A percentile compares a stretch with the other conserved stretches of the same genome.
Evolutionary conservation across 805 yeast species (phyloP).

Genomic region (Candida berthetii): DNA sequence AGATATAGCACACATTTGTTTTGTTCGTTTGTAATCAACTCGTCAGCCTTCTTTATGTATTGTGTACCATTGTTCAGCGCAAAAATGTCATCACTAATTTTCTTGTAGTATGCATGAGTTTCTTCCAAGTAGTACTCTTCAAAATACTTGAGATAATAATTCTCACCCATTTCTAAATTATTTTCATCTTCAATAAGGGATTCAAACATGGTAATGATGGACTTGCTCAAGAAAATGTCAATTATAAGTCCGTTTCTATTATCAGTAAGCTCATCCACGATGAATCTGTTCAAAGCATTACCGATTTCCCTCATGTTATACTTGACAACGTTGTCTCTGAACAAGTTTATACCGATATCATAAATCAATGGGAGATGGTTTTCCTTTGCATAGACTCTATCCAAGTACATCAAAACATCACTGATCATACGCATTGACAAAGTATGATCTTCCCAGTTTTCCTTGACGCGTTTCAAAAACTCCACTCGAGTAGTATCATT

Average conservation of each 20-base stretch:
- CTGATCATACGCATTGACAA: conserved; percentile 71
- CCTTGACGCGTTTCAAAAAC: conserved; percentile 29
- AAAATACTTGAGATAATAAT: conserved; percentile 55
- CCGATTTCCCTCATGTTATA: conserved; percentile 46
- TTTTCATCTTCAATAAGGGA: conserved; percentile 42
- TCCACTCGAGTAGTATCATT: conserved; percentile 21
- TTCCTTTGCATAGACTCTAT: conserved; percentile 77
- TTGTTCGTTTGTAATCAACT: conserved; percentile 58
- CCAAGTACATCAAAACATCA: conserved; percentile 82
- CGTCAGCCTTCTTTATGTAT: conserved; percentile 45
- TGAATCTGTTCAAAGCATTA: conserved; percentile 34
- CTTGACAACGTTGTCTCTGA: conserved; percentile 54
- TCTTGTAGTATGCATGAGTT: conserved; percentile 50
- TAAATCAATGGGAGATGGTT: conserved; percentile 55
- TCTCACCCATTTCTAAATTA: conserved; percentile 39
- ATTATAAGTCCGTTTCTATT: conserved; percentile 53
- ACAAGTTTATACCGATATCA: conserved; percentile 68
- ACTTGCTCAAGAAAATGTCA: conserved; percentile 53
- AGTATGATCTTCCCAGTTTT: conserved; percentile 63
- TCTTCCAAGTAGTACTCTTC: conserved; percentile 57
- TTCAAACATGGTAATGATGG: conserved; percentile 67
- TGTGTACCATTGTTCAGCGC: conserved; percentile 41
- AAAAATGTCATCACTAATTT: conserved; percentile 38
- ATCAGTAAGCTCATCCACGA: conserved; percentile 49
- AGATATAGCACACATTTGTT: conserved; percentile 45